Conservation (phyloP, 2,329 filamentous ascomycete species). For the Sporothrix globosa region DNA sequence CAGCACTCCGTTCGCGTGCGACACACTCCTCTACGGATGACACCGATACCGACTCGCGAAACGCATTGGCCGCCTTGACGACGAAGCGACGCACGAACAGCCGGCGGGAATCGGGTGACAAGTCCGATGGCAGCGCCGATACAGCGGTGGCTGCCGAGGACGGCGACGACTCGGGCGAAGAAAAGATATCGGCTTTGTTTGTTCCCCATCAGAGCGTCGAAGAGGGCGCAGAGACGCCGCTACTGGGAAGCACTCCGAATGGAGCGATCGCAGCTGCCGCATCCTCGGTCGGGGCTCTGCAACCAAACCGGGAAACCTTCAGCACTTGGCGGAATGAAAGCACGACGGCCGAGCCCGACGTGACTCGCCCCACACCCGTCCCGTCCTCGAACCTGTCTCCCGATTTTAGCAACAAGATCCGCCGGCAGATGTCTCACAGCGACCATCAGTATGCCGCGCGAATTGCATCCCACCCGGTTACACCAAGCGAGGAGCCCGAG, state of each 20-base stretch:
- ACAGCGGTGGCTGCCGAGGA: conserved; percentile 50
- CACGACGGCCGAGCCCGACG: conserved; percentile 54
- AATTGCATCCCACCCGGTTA: conserved; percentile 27
- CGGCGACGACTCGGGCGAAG: conserved; percentile 69
- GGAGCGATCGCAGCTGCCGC: conserved; percentile 28
- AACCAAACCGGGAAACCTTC: conserved; percentile 45
- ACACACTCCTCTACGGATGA: conserved; percentile 22
- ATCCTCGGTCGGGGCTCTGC: conserved; percentile 32
- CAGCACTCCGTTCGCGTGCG: neutral
- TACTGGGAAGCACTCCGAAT: conserved; percentile 15
- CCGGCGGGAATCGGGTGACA: conserved; percentile 47
- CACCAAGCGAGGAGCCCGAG: conserved; percentile 44
- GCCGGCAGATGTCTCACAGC: conserved; percentile 31
- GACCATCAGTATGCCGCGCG: conserved; percentile 33
- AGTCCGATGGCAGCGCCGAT: conserved; percentile 43
- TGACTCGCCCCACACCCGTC: conserved; percentile 39
- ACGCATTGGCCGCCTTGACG: conserved; percentile 1
- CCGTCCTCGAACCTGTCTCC: conserved; percentile 23
- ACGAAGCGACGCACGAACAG: conserved; percentile 33
- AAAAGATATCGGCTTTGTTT: conserved; percentile 86
- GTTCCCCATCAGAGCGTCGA: conserved; percentile 70
- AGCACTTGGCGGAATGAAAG: conserved; percentile 61
- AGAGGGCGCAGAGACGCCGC: conserved; percentile 42
- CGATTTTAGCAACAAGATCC: conserved; percentile 26
- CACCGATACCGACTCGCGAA: conserved; percentile 14